These are phyloP conservation scores for Tausonia pullulans DNA, from an alignment of 1,284 basidiomycete genomes.

Conservation along the genomic window DNA sequence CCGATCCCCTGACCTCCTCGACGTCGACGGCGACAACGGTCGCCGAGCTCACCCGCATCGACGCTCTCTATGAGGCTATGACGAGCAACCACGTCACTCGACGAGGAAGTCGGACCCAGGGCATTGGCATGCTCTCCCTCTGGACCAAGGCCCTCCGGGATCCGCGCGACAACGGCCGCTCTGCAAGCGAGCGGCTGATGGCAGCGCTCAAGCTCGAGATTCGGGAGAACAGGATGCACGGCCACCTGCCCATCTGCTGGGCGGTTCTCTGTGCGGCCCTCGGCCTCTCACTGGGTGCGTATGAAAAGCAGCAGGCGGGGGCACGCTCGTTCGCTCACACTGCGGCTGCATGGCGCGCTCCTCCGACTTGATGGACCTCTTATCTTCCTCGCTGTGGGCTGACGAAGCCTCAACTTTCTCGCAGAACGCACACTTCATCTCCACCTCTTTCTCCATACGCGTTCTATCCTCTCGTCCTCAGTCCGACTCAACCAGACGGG, in stretches of 20 bases:
- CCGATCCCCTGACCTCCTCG: background rate
- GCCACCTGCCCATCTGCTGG: slow-evolving; percentile 85
- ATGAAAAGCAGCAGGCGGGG: too few relatives aligned
- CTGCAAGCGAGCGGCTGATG: slow-evolving; percentile 36
- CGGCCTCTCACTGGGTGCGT: slow-evolving; percentile 58
- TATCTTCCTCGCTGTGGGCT: background rate
- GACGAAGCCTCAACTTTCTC: background rate
- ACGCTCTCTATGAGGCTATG: slow-evolving; percentile 70
- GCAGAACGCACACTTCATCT: slow-evolving; percentile 65
- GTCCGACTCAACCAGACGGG: slow-evolving; percentile 86
- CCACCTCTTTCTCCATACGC: slow-evolving; percentile 84
- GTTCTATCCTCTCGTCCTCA: slow-evolving; percentile 77
- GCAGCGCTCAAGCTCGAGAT: slow-evolving; percentile 56
- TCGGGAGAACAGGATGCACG: slow-evolving; percentile 52
- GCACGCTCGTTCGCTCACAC: too few relatives aligned
- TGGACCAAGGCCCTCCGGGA: slow-evolving; percentile 61
- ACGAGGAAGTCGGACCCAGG: slow-evolving; percentile 81
- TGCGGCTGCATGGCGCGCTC: background rate
- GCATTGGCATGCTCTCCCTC: slow-evolving; percentile 81
- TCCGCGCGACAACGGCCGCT: background rate
- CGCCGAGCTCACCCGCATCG: slow-evolving; percentile 26
- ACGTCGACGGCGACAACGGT: background rate
- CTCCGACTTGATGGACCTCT: background rate
- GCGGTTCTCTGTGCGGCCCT: slow-evolving; percentile 69
- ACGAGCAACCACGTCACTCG: slow-evolving; percentile 80